Conservation (phyloP, 371 early-diverging fungal genomes). For the Mortierella sp. region DNA sequence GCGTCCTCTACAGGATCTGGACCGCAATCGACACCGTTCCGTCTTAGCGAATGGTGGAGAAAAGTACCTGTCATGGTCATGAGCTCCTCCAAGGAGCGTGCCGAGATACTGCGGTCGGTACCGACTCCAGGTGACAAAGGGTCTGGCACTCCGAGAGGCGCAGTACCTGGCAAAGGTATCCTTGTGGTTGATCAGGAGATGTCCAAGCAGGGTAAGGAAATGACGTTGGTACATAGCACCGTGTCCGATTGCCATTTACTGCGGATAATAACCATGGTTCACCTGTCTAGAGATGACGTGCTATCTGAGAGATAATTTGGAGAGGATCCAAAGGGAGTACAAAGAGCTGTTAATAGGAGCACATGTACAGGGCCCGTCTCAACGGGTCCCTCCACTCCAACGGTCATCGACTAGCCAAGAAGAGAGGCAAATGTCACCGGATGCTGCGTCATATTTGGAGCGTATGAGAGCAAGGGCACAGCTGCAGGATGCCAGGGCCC, state of each 20-base stretch:
- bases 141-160: not conserved
- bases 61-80: constrained; percentile 49
- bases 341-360: constrained; percentile 20
- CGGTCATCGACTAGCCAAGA: not conserved
- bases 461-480: constrained; percentile 24
- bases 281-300: constrained; percentile 30
- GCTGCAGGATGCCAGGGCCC: not conserved
- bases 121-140: not conserved
- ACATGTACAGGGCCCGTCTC: not conserved
- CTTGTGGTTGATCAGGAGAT: constrained; percentile 34
- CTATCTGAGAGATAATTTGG: constrained; percentile 20
- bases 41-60: constrained; percentile 42
- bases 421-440: constrained; percentile 2
- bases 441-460: constrained; percentile 26
- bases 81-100: constrained; percentile 20
- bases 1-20: not conserved
- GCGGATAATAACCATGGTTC: not conserved
- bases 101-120: constrained; percentile 1
- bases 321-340: constrained; percentile 26
- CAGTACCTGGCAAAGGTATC: constrained; percentile 18
- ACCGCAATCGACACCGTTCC: constrained; percentile 4
- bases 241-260: not conserved
- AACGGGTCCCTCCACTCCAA: not conserved
- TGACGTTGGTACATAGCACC: not conserved
- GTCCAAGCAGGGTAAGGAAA: constrained; percentile 41